Evolutionary conservation across 1,139 yeast species (phyloP).

Genomic region (Blastobotrys aristatus): DNA sequence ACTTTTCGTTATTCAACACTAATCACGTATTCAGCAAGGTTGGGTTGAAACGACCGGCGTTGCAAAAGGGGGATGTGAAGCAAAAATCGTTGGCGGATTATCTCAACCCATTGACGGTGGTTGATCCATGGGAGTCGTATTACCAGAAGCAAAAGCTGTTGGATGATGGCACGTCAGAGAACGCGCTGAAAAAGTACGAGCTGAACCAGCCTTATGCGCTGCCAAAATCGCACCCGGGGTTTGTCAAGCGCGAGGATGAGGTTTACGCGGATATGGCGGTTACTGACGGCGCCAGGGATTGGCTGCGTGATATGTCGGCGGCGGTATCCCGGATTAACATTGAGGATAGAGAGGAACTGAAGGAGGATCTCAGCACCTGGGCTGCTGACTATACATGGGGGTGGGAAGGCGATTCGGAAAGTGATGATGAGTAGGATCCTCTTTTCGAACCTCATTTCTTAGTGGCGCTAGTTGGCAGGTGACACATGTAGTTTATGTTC

Average conservation of each 20-base stretch:
- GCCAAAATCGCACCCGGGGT: conserved; percentile 25
- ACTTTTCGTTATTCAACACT: conserved; percentile 16
- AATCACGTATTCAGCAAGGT: conserved; percentile 35
- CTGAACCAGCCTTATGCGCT: conserved; percentile 23
- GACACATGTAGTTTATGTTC: too few species aligned
- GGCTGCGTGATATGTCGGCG: conserved; percentile 46
- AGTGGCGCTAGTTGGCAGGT: too few species aligned
- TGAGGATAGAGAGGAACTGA: conserved; percentile 60
- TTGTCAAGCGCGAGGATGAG: conserved; percentile 21
- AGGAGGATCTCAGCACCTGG: conserved; percentile 49
- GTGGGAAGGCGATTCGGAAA: conserved; percentile 44
- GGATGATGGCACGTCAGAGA: conserved; percentile 22
- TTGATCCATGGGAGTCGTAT: conserved; percentile 18
- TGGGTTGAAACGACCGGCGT: conserved; percentile 26
- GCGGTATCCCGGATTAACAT: conserved; percentile 39
- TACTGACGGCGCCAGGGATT: conserved; percentile 43
- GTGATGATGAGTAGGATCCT: conserved; percentile 8
- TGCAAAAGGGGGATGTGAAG: not conserved
- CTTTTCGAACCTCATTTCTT: too few species aligned
- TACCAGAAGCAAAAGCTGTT: conserved; percentile 17
- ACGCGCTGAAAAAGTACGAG: conserved; percentile 16
- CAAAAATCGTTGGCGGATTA: conserved; percentile 7
- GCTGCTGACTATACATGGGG: conserved; percentile 56
- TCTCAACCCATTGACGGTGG: conserved; percentile 3
- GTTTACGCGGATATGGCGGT: conserved; percentile 41